phyloP scores from a whole-genome alignment of 306 rosid genomes.

The Lathyrus sativus region DNA sequence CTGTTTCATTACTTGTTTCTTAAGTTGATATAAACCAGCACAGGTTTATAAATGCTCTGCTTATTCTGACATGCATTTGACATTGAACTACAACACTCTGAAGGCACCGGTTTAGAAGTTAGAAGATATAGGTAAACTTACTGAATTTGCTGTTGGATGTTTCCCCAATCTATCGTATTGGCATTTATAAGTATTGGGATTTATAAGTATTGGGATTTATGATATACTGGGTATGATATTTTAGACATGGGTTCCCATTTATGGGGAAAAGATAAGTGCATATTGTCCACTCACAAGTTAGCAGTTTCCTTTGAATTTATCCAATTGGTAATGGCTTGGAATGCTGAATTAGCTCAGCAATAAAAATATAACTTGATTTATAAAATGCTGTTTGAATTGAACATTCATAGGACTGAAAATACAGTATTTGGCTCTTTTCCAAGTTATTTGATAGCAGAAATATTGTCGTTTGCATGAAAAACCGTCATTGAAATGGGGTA shows the following conservation, averaged over 20 bases:
- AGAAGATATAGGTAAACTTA: conserved; percentile 48
- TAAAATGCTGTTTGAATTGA: conserved; percentile 36
- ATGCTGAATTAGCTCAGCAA: conserved; percentile 15
- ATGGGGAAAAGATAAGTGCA: conserved; percentile 1
- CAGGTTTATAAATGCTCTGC: conserved; percentile 49
- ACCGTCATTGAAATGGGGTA: conserved; percentile 39
- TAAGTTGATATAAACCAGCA: conserved; percentile 48
- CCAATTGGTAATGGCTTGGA: conserved; percentile 20
- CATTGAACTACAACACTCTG: conserved; percentile 44
- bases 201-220: conserved; percentile 17
- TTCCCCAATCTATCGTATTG: conserved; percentile 34
- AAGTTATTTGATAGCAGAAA: conserved; percentile 31
- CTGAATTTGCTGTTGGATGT: conserved; percentile 44
- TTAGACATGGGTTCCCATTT: too few species aligned
- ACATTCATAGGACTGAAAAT: conserved; percentile 30
- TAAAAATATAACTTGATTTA: conserved; percentile 30
- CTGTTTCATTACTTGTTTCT: conserved; percentile 38
- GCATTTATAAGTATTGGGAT: conserved; percentile 12
- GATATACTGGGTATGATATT: background rate
- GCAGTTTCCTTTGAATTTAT: conserved; percentile 17
- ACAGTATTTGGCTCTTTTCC: conserved; percentile 39
- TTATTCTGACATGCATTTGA: conserved; percentile 45
- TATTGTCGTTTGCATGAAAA: conserved; percentile 37
- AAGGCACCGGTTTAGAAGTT: conserved; percentile 41
- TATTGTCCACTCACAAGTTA: conserved; percentile 20